Base-by-base conservation (phyloP, 2,329 filamentous ascomycete species). In the Sclerotinia spermophila region DNA sequence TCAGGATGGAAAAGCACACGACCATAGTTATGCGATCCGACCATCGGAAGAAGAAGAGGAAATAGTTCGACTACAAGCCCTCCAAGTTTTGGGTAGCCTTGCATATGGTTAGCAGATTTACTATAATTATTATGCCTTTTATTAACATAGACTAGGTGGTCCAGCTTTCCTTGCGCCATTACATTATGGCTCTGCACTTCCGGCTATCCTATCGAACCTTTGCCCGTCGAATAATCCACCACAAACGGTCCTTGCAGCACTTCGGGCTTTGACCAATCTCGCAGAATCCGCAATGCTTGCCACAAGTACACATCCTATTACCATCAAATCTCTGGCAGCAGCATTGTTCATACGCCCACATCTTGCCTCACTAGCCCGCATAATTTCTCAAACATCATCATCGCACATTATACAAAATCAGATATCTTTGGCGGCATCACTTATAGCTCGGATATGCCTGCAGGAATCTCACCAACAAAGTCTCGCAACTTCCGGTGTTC, bases 41-140 rank as follows among this genome's bases (percentile, higher is more conserved):
- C 72, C 76, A n/a, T 79, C 89, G 74, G 85, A 84, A 3, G 85
- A 84, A 3, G 86, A 89, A 17, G 88, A 92, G 71, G 90, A 94
- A 70, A 85, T 87, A 59, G 85, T 90, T 62, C 87, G 89, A 74
- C 83, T 96, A 70, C 92, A 97, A 79, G 91, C 92, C n/a, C 86
- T 94, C 53, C 89, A 96, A 74, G 86, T 97, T n/a, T 83, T 97
- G 48, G 90, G 91, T 61, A 96, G 92, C 80, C 87, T 98, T 78
- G 92, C 93, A 71, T 90, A 92, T 81, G 94, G 94, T 94, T 85
- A 77, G 84, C 75, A 67, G 11, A 71, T n/a, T 11, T 44, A 24
- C 17, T 45, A n/a, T 68, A n/a, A 27, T 65, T 3, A 21, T n/a
- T 21, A 33, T 69, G n/a, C 48, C 19, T 24, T 56, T 64, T 70